Evolutionary conservation across 108 stramenopile species (phyloP).

Genomic region (Pseudonitzschia multistriata): DNA sequence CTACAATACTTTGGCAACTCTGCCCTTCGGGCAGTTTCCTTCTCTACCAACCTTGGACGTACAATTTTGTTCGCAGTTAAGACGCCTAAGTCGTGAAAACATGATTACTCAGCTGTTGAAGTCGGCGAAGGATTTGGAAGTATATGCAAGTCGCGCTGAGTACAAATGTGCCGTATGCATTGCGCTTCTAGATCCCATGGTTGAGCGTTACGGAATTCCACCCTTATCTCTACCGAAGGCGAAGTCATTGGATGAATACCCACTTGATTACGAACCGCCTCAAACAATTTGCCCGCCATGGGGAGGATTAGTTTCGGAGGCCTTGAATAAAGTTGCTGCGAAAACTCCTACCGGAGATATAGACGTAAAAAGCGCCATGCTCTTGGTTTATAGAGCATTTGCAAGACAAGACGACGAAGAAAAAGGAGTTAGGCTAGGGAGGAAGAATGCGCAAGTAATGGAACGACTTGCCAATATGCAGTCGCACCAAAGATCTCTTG

Average conservation of each 20-base stretch:
- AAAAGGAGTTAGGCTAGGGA: constrained; percentile 70
- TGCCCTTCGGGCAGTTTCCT: constrained; percentile 72
- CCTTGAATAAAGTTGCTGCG: constrained; percentile 54
- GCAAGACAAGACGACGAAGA: constrained; percentile 84
- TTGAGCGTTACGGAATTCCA: constrained; percentile 55
- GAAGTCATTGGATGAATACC: constrained; percentile 73
- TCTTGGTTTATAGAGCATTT: constrained; percentile 65
- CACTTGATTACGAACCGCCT: constrained; percentile 77
- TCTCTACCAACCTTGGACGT: constrained; percentile 79
- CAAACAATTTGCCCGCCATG: constrained; percentile 79
- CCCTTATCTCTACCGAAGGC: constrained; percentile 60
- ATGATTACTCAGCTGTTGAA: constrained; percentile 80
- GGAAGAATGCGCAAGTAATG: constrained; percentile 89
- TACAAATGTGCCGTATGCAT: constrained; percentile 78
- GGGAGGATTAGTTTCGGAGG: constrained; percentile 73
- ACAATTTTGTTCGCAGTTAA: constrained; percentile 80
- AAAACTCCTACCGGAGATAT: constrained; percentile 34
- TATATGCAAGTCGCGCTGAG: constrained; percentile 80
- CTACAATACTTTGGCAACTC: constrained; percentile 55
- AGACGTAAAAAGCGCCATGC: constrained; percentile 44
- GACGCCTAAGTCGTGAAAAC: constrained; percentile 66
- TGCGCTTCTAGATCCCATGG: constrained; percentile 61
- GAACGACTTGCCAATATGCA: constrained; percentile 87
- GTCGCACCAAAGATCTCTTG: constrained; percentile 64
- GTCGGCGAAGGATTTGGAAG: constrained; percentile 78